These are phyloP conservation scores for Schizophyllum amplum DNA, from an alignment of 1,284 basidiomycete species.

Conservation along the genomic window DNA sequence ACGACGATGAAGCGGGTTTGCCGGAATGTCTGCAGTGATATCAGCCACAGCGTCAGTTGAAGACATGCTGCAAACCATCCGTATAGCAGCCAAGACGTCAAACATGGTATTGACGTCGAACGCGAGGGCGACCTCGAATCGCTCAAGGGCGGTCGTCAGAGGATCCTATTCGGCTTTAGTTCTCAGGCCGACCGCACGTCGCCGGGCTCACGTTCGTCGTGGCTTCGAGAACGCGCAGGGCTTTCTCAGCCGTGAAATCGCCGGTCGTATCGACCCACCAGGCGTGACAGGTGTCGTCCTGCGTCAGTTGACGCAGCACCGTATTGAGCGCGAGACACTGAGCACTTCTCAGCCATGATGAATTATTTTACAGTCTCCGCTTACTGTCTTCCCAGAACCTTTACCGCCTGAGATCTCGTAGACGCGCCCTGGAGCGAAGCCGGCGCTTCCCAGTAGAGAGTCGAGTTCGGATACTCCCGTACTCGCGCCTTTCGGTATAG, in stretches of 20 bases:
- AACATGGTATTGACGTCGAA: slow-evolving; percentile 50
- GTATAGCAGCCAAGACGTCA: slow-evolving; percentile 13
- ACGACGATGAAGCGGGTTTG: slow-evolving; percentile 46
- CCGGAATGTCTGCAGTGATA: slow-evolving; percentile 1
- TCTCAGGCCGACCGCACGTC: not conserved
- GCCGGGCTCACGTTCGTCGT: slow-evolving; percentile 25
- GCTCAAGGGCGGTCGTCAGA: slow-evolving; percentile 26
- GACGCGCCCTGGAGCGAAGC: slow-evolving; percentile 28
- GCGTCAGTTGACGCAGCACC: slow-evolving; percentile 41
- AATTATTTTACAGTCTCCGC: slow-evolving; percentile 13
- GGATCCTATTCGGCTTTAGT: slow-evolving; percentile 20
- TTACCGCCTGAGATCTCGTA: slow-evolving; percentile 60
- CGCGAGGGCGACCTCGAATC: slow-evolving; percentile 44
- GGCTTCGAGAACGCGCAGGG: slow-evolving; percentile 29
- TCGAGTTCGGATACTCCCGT: slow-evolving; percentile 43
- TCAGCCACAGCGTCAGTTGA: not conserved
- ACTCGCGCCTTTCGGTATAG: slow-evolving; percentile 14
- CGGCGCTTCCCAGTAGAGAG: slow-evolving; percentile 31
- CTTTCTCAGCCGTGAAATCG: slow-evolving; percentile 49
- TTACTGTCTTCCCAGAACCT: slow-evolving; percentile 58
- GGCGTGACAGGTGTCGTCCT: slow-evolving; percentile 27
- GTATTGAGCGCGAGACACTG: slow-evolving; percentile 54
- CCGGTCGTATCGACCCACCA: slow-evolving; percentile 69
- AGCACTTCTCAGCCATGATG: not conserved
- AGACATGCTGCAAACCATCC: no score